Evolutionary conservation across 1,139 yeast species (phyloP), one percentile per base, ranked within the genome.

Genomic region (Magnusiomyces starmeri): DNA sequence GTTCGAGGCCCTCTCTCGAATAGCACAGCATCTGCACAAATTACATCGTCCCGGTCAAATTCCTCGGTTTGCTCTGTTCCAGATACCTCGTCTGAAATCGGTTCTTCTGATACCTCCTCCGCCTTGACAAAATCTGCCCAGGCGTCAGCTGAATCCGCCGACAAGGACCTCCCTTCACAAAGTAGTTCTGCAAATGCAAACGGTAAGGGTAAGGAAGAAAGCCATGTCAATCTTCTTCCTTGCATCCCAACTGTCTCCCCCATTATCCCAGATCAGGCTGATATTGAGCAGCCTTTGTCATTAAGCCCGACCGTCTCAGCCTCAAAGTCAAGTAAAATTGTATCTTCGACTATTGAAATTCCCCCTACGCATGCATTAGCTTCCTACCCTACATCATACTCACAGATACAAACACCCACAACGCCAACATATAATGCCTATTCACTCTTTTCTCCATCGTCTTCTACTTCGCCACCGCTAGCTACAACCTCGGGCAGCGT

Each of bases 161-260:
- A 27, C 12, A 41, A 22, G 21, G n/a, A 8, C 6, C 4, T 16
- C 7, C 44, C 22, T n/a, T 8, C 40, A n/a, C n/a, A n/a, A n/a
- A n/a, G n/a, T n/a, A n/a, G n/a, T n/a, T n/a, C n/a, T n/a, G n/a
- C n/a, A 26, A 27, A n/a, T 50, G 47, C 20, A 24, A 40, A 2
- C 39, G 47, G 21, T 21, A 18, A 21, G 21, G 29, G n/a, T 26
- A 43, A 21, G 41, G 22, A n/a, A n/a, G n/a, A n/a, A 22, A 48
- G 39, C 14, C 41, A 39, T 9, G n/a, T 41, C 7, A 54, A 51
- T 32, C 48, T 54, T 16, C 39, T 57, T 9, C 60, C 60, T 12
- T 49, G 37, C 8, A 57, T 57, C 40, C 59, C 60, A 20, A 42
- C 48, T 7, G 16, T 53, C 16, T 53, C 57, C 2, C 59, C 59